Percentiles rank a stretch among this genome's conserved stretches.
phyloP scores from a whole-genome alignment of 257 asterid species.

The Solanum chiquidenum region DNA sequence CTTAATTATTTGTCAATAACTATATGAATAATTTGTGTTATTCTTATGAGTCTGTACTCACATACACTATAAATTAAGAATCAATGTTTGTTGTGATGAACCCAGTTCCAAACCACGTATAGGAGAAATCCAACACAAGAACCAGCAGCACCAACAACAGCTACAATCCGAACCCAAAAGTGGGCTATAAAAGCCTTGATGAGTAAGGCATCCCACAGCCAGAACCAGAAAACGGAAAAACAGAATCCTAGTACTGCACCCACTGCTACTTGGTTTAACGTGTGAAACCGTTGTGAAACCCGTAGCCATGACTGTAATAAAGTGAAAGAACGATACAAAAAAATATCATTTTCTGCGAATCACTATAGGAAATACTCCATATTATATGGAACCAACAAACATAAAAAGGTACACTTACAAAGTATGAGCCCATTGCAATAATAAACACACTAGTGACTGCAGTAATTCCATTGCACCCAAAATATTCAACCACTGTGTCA shows the following conservation, averaged over 20 bases:
- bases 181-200: conserved; percentile 24
- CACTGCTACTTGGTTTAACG: conserved; percentile 54
- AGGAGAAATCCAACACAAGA: conserved; percentile 17
- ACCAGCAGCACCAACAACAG: conserved; percentile 23
- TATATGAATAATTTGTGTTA: neutral
- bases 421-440: conserved; percentile 40
- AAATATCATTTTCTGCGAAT: neutral
- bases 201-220: conserved; percentile 48
- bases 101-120: conserved; percentile 23
- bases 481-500: conserved; percentile 42
- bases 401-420: conserved; percentile 31
- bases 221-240: conserved; percentile 51
- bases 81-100: conserved; percentile 17
- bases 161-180: conserved; percentile 34
- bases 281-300: conserved; percentile 54
- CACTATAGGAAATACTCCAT: neutral
- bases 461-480: conserved; percentile 46
- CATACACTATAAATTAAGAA: neutral
- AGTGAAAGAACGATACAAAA: neutral
- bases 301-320: conserved; percentile 76
- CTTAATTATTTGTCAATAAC: neutral
- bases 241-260: conserved; percentile 51
- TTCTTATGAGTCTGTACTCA: neutral
- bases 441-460: conserved; percentile 26
- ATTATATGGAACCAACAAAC: neutral